Evolutionary conservation across 345 rosid species (phyloP).

Genomic region (Euphorbia peplus): DNA sequence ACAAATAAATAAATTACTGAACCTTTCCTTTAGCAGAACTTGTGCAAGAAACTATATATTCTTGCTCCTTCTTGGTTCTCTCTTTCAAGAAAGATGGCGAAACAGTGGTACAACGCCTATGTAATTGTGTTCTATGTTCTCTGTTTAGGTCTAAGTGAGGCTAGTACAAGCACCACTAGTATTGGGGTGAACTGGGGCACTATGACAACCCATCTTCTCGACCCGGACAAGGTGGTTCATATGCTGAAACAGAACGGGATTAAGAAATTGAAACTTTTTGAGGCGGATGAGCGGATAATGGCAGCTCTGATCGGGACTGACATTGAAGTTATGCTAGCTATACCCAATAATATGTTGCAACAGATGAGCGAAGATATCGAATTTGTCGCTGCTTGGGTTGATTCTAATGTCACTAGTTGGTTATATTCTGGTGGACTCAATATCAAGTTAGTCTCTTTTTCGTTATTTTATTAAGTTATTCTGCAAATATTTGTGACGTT

Average conservation of each 20-base stretch:
- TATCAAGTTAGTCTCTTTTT: constrained; percentile 19
- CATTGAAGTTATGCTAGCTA: constrained; percentile 46
- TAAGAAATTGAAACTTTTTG: constrained; percentile 40
- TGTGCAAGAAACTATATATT: too few species aligned
- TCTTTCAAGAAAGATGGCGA: constrained; percentile 22
- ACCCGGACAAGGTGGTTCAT: constrained; percentile 33
- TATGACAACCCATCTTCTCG: constrained; percentile 35
- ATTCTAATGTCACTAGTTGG: constrained; percentile 25
- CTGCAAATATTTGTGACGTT: not conserved
- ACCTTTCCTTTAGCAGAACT: too few species aligned
- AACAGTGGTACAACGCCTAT: not conserved
- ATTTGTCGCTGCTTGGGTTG: constrained; percentile 24
- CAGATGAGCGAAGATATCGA: constrained; percentile 14
- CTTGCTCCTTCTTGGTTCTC: too few species aligned
- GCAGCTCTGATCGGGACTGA: constrained; percentile 37
- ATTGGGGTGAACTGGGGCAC: constrained; percentile 45
- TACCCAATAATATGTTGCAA: constrained; percentile 28
- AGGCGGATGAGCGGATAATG: constrained; percentile 32
- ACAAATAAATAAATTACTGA: too few species aligned
- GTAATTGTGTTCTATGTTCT: constrained; percentile 16
- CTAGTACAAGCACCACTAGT: too few species aligned
- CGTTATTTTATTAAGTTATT: not conserved
- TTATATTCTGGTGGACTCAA: constrained; percentile 22
- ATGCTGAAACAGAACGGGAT: constrained; percentile 43
- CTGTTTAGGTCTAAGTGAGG: constrained; percentile 8